Evolutionary conservation across 495 filamentous ascomycete species (phyloP).

Genomic region (Articulospora tetracladia): DNA sequence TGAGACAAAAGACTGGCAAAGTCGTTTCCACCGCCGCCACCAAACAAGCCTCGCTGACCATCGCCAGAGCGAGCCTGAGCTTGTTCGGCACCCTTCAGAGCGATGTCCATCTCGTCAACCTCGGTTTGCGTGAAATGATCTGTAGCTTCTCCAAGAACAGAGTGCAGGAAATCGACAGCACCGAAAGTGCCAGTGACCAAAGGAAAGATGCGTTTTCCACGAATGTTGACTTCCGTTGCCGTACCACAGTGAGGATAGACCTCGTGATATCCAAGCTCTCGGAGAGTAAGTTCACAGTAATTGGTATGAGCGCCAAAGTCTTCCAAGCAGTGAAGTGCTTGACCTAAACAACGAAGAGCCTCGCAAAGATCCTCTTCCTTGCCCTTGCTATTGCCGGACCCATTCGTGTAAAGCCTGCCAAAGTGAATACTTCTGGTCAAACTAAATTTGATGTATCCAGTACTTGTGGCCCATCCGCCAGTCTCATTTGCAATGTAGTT

Average conservation of each 20-base stretch:
- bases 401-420: constrained; percentile 79
- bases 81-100: constrained; percentile 55
- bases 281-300: constrained; percentile 77
- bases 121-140: constrained; percentile 96
- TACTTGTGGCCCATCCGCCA: constrained; percentile 70
- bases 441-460: constrained; percentile 86
- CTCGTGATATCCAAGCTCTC: constrained; percentile 75
- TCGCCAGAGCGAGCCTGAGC: constrained; percentile 36
- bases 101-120: constrained; percentile 79
- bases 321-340: constrained; percentile 84
- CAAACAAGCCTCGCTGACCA: constrained; percentile 36
- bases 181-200: constrained; percentile 88
- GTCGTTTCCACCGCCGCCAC: constrained; percentile 35
- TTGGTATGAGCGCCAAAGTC: constrained; percentile 97
- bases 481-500: constrained; percentile 95
- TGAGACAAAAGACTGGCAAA: constrained; percentile 72
- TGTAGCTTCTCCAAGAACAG: constrained; percentile 90
- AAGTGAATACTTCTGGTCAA: constrained; percentile 84
- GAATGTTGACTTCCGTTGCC: constrained; percentile 66
- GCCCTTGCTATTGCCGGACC: constrained; percentile 54
- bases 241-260: constrained; percentile 88
- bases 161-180: constrained; percentile 74
- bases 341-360: constrained; percentile 79
- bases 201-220: constrained; percentile 73
- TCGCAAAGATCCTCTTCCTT: constrained; percentile 86